phyloP scores from a whole-genome alignment of 257 asterid species.

The Solanum boliviense region DNA sequence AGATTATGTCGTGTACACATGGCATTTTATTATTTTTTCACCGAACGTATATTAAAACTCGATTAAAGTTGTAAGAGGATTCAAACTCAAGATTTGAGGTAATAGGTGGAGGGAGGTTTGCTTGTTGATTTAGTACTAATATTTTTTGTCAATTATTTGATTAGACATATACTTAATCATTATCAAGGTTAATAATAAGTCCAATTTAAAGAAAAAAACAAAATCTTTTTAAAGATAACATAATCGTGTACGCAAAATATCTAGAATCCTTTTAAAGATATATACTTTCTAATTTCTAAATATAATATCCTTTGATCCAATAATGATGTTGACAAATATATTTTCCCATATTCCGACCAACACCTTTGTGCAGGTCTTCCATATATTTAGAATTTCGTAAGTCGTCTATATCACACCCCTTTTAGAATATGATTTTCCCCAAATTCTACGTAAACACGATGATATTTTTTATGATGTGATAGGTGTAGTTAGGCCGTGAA shows the following conservation, averaged over 20 bases:
- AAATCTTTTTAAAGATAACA: background rate
- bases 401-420: background rate
- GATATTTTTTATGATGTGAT: background rate
- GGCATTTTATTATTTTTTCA: background rate
- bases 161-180: background rate
- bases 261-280: background rate
- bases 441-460: background rate
- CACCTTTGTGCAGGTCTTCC: background rate
- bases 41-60: background rate
- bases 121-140: background rate
- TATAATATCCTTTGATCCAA: background rate
- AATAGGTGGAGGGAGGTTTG: background rate
- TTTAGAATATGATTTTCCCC: background rate
- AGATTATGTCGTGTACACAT: background rate
- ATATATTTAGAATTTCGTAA: background rate
- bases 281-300: background rate
- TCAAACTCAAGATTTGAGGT: background rate
- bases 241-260: background rate
- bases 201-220: background rate
- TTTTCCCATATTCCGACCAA: background rate
- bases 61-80: fast-evolving
- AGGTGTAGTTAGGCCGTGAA: background rate
- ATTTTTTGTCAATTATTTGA: background rate
- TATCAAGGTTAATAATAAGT: background rate
- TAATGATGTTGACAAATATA: background rate